Evolutionary conservation across 2,329 filamentous ascomycete species (phyloP).

Genomic region (Pseudodiploospora longispora): DNA sequence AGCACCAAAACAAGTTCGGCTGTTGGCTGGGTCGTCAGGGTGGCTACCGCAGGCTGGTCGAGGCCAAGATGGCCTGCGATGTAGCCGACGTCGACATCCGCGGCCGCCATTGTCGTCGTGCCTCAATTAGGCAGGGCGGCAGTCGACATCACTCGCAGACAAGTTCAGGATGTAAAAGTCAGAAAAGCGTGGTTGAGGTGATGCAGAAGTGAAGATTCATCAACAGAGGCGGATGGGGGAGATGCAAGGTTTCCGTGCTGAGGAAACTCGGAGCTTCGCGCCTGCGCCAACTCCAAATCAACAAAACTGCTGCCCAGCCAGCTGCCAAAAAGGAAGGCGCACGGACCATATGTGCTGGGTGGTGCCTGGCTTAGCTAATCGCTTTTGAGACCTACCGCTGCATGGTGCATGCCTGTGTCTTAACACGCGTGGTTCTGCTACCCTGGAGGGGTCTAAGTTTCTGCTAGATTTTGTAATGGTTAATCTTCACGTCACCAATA

Average conservation of each 20-base stretch:
- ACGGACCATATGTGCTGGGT: too few relatives aligned
- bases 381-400: too few relatives aligned
- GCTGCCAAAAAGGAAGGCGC: too few relatives aligned
- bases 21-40: conserved; percentile 61
- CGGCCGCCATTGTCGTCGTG: conserved; percentile 30
- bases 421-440: too few relatives aligned
- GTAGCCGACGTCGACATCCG: conserved; percentile 59
- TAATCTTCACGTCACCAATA: too few relatives aligned
- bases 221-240: not conserved
- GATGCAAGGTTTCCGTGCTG: not conserved
- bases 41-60: conserved; percentile 54
- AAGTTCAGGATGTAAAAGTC: not conserved
- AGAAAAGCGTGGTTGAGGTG: not conserved
- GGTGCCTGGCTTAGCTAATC: too few relatives aligned
- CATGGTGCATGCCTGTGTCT: too few relatives aligned
- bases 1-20: conserved; percentile 69
- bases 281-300: not conserved
- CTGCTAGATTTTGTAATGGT: too few relatives aligned
- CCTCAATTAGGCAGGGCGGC: conserved; percentile 7
- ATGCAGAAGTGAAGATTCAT: not conserved
- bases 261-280: conserved; percentile 4
- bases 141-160: conserved; percentile 9
- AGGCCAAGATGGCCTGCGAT: conserved; percentile 64
- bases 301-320: not conserved
- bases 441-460: too few relatives aligned